Evolutionary conservation across 148 eudicot genomes (phyloP), one percentile per base, ranked within the genome.

Genomic region (Rhododendron williamsianum): DNA sequence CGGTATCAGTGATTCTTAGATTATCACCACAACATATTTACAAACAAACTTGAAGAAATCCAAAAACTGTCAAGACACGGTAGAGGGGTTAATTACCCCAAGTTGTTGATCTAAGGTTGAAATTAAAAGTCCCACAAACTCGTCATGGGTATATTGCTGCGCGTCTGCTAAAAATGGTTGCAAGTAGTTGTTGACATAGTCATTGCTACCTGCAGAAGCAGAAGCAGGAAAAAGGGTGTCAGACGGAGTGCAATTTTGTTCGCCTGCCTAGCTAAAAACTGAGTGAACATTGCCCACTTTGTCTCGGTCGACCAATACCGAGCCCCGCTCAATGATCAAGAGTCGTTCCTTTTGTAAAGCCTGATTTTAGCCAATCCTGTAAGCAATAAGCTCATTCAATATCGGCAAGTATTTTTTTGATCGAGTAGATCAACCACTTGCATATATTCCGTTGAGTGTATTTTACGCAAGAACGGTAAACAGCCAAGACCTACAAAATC

Each of bases 141-240:
- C 97, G 30, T 95, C 94, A 52, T 91, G 95, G 8, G 98, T 92
- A 82, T 90, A 96, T 60, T 93, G 90, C 58, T 92, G 97, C 19
- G 92, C 91, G n/a, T 92, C 95, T 8, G 93, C 86, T 84, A 96
- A 84, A 85, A 96, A 96, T 58, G 98, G 97, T 84, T 96, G 99
- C 88, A 96, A 89, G 85, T 81, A 96, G 84, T 96, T 96, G 90
- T 96, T 96, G 46, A 96, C 95, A 85, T 96, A 96, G 71, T 96
- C 99, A 84, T 96, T 96, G 91, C 98, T 95, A 54, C 98, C 98
- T 96, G 93, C 76, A 60, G 36, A 67, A 48, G 72, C 21, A 65
- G 4, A 19, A 52, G 1, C 81, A 81, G 25, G 54, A 16, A 11
- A 19, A 80, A 45, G 30, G 19, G 6, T 46, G 65, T 58, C 21